These are phyloP conservation scores for Sophora flavescens DNA, from an alignment of 306 rosid species.

Conservation along the genomic window DNA sequence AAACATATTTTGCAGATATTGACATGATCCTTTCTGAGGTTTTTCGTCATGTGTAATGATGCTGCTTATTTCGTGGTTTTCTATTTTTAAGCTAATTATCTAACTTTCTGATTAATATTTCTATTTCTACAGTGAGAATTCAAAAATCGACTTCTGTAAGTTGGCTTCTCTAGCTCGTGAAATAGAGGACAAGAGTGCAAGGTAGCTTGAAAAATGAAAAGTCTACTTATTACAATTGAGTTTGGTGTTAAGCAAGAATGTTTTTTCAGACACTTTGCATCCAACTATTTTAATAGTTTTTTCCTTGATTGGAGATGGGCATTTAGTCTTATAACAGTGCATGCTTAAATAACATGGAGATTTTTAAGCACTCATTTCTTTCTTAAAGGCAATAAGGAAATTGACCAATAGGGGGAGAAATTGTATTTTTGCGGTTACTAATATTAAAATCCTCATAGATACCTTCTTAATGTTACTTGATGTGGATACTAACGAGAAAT, in stretches of 20 bases:
- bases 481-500: conserved; percentile 8
- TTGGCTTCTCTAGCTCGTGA: conserved; percentile 53
- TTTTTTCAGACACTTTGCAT: conserved; percentile 4
- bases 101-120: conserved; percentile 24
- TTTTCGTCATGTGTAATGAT: conserved; percentile 51
- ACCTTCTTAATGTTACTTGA: conserved; percentile 1
- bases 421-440: background rate
- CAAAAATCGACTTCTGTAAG: conserved; percentile 45
- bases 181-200: conserved; percentile 55
- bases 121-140: conserved; percentile 51
- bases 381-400: background rate
- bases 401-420: background rate
- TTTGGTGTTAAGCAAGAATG: background rate
- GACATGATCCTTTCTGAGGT: conserved; percentile 56
- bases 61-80: conserved; percentile 32
- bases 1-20: conserved; percentile 52
- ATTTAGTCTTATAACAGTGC: background rate
- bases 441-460: no score
- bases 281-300: background rate
- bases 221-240: conserved; percentile 14
- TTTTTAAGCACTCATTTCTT: conserved; percentile 7
- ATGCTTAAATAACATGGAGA: background rate
- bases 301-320: background rate
- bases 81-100: conserved; percentile 12
- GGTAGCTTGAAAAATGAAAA: conserved; percentile 50